Conservation (phyloP, 768 basidiomycete species). For the Rhodosporidiobolus sp. region DNA sequence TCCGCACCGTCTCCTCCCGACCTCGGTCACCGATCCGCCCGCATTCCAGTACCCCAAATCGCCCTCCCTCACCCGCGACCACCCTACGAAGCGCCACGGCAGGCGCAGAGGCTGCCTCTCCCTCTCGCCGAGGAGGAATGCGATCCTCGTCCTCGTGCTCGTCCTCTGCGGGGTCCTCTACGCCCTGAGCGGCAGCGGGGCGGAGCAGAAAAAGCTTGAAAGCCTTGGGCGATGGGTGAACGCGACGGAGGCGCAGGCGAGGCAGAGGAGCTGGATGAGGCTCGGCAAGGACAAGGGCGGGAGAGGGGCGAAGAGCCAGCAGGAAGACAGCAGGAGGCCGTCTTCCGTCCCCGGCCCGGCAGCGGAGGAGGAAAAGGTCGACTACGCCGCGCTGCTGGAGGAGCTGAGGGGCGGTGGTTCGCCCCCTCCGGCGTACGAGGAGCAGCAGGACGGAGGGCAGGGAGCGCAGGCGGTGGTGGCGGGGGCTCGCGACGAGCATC, state of each 20-base stretch:
- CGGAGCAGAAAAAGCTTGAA: background rate
- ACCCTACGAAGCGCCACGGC: background rate
- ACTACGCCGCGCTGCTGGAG: background rate
- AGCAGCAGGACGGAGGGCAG: too few species aligned
- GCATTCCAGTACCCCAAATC: constrained; percentile 17
- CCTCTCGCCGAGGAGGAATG: background rate
- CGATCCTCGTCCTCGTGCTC: background rate
- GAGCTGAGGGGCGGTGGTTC: too few species aligned
- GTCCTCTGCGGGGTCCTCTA: background rate
- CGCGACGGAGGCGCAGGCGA: background rate
- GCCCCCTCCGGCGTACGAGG: too few species aligned
- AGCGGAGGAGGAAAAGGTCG: background rate
- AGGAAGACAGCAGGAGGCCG: background rate
- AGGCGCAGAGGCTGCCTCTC: too few species aligned
- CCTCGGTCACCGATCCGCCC: background rate
- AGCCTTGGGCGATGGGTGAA: background rate
- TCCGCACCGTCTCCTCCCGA: constrained; percentile 3
- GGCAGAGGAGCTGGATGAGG: background rate
- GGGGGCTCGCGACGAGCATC: background rate
- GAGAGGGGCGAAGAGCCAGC: too few species aligned
- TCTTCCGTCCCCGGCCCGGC: background rate
- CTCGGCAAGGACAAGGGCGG: background rate
- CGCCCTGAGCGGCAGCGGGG: background rate
- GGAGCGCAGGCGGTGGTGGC: background rate
- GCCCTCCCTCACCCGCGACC: constrained; percentile 10